phyloP scores from a whole-genome alignment of 1,284 basidiomycete genomes.

The Sphaerobolus stellatus region DNA sequence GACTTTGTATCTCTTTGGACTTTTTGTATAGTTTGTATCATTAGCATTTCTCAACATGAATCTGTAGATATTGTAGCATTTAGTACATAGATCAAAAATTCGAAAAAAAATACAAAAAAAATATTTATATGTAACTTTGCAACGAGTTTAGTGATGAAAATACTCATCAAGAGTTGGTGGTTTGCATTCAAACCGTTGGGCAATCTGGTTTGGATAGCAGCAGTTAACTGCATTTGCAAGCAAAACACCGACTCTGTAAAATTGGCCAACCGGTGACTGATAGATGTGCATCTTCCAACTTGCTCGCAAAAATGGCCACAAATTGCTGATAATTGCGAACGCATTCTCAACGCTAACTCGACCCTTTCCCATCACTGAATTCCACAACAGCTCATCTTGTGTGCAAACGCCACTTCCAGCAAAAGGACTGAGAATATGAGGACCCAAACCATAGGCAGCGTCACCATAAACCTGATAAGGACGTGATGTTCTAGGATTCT shows the following conservation, averaged over 20 bases:
- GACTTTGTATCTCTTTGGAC: too few relatives aligned
- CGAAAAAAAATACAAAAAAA: too few relatives aligned
- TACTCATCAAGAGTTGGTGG: background rate
- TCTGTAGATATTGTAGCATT: too few relatives aligned
- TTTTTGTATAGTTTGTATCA: too few relatives aligned
- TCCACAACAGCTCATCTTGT: background rate
- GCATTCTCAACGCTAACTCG: background rate
- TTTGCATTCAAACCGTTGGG: background rate
- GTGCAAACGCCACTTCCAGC: too few relatives aligned
- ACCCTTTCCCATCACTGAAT: background rate
- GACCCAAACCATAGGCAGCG: background rate
- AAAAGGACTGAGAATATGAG: background rate
- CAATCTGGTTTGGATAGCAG: background rate
- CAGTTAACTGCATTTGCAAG: background rate
- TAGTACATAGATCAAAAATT: too few relatives aligned
- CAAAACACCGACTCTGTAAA: background rate
- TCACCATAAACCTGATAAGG: background rate
- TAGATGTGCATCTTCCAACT: background rate
- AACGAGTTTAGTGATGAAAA: too few relatives aligned
- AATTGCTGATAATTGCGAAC: background rate
- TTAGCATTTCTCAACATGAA: too few relatives aligned
- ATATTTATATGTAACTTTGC: too few relatives aligned
- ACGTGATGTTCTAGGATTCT: background rate
- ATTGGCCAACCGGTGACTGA: background rate
- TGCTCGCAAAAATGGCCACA: background rate